Evolutionary conservation across 176 grass and related monocot genomes (phyloP).

Genomic region (Dendrocalamus sinicus): DNA sequence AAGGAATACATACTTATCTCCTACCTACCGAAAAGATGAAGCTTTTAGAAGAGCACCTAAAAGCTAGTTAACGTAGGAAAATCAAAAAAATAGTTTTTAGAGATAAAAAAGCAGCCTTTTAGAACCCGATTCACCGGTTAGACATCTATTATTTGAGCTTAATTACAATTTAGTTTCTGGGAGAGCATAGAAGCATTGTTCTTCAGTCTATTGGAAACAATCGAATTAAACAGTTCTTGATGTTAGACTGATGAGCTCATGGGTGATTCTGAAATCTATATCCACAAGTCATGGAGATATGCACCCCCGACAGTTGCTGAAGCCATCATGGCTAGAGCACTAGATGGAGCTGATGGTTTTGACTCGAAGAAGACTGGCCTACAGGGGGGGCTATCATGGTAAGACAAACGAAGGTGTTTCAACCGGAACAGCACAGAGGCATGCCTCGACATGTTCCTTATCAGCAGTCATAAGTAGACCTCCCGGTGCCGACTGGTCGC

Average conservation of each 20-base stretch:
- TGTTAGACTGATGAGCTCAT: not conserved
- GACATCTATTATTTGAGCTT: too few relatives aligned
- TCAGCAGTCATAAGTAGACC: slow-evolving; percentile 22
- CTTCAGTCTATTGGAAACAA: too few relatives aligned
- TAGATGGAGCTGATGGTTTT: slow-evolving; percentile 23
- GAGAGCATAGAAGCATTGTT: too few relatives aligned
- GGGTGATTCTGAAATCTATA: slow-evolving; percentile 26
- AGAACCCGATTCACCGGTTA: too few relatives aligned
- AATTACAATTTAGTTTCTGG: too few relatives aligned
- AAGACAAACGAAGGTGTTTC: slow-evolving; percentile 17
- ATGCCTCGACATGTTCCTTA: slow-evolving; percentile 45
- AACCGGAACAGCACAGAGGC: not conserved
- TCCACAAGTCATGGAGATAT: slow-evolving; percentile 45
- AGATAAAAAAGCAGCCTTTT: too few relatives aligned
- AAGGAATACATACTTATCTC: not conserved
- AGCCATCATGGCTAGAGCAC: slow-evolving; percentile 33
- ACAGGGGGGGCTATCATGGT: not conserved
- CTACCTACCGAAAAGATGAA: not conserved
- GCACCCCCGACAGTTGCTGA: slow-evolving; percentile 2
- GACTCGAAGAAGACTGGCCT: slow-evolving; percentile 25
- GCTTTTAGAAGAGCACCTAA: too few relatives aligned
- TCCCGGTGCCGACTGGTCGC: slow-evolving; percentile 32
- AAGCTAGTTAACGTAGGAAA: too few relatives aligned
- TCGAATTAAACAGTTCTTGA: not conserved
- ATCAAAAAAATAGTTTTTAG: too few relatives aligned